Conservation (phyloP, 768 basidiomycete species). For the Lactifluus subvellereus region DNA sequence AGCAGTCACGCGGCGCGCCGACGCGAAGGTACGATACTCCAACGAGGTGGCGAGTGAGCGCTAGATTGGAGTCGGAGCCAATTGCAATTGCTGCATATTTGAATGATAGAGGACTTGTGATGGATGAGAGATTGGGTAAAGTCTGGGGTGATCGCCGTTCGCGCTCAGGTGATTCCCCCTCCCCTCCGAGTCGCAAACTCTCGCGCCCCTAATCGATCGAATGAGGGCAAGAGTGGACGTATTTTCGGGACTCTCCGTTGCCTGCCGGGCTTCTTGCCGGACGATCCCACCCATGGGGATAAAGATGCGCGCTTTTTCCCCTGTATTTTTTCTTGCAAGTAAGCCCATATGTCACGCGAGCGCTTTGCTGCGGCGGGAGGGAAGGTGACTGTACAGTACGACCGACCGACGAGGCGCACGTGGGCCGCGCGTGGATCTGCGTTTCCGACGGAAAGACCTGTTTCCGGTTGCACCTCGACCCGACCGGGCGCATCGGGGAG, state of each 20-base stretch:
- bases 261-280: too few relatives aligned
- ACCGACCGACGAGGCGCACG: not conserved
- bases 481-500: not conserved
- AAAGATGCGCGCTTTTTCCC: too few relatives aligned
- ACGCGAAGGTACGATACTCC: not conserved
- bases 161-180: not conserved
- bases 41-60: not conserved
- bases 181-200: not conserved
- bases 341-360: conserved; percentile 5
- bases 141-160: not conserved
- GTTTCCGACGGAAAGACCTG: not conserved
- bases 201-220: not conserved
- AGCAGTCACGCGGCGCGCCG: not conserved
- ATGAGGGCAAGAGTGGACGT: too few relatives aligned
- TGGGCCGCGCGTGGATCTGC: not conserved
- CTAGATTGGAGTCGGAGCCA: not conserved
- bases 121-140: not conserved
- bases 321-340: not conserved
- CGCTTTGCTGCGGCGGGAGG: not conserved
- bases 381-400: too few relatives aligned
- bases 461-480: not conserved
- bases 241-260: too few relatives aligned
- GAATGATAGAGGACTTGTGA: conserved; percentile 2
- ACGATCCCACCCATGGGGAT: too few relatives aligned
- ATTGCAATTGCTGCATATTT: not conserved